Conservation (phyloP, 257 asterid species). For the Solanum bulbocastanum region DNA sequence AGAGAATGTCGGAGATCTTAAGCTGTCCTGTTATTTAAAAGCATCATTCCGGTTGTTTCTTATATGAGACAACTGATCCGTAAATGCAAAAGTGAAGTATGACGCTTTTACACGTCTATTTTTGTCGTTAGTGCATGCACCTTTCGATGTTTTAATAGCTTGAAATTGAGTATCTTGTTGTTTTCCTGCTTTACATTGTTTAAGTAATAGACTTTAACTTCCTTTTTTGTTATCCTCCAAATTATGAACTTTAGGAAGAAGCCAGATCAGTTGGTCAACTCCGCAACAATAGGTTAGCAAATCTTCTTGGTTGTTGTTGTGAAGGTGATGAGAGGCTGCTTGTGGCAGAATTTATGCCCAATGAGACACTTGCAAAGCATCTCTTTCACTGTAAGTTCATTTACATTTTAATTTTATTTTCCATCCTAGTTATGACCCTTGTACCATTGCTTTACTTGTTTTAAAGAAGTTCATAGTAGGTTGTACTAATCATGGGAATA, state of each 20-base stretch:
- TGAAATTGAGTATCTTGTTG: not conserved
- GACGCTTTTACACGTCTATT: not conserved
- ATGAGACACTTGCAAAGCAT: slow-evolving; percentile 94
- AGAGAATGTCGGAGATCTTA: not conserved
- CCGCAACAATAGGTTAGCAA: slow-evolving; percentile 65
- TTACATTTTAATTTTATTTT: not conserved
- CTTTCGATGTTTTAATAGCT: not conserved
- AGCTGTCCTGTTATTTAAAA: not conserved
- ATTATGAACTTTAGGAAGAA: slow-evolving; percentile 56
- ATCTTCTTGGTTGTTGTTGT: slow-evolving; percentile 90
- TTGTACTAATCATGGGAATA: not conserved
- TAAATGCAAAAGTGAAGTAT: not conserved
- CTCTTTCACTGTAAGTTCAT: slow-evolving; percentile 81
- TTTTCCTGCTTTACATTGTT: not conserved
- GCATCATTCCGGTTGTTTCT: not conserved
- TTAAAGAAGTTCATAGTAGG: not conserved
- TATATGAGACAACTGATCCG: not conserved
- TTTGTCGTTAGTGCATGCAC: not conserved
- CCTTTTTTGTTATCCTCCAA: not conserved
- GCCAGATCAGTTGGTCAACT: slow-evolving; percentile 92
- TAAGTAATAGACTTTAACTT: not conserved
- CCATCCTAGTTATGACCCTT: not conserved
- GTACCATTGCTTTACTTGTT: not conserved
- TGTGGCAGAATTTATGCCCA: slow-evolving; percentile 93
- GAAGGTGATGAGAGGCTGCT: slow-evolving; percentile 97